A percentile compares a stretch with the other conserved stretches of the same genome.
phyloP scores from a whole-genome alignment of 108 stramenopile genomes.

The Nitzschia sp. region DNA sequence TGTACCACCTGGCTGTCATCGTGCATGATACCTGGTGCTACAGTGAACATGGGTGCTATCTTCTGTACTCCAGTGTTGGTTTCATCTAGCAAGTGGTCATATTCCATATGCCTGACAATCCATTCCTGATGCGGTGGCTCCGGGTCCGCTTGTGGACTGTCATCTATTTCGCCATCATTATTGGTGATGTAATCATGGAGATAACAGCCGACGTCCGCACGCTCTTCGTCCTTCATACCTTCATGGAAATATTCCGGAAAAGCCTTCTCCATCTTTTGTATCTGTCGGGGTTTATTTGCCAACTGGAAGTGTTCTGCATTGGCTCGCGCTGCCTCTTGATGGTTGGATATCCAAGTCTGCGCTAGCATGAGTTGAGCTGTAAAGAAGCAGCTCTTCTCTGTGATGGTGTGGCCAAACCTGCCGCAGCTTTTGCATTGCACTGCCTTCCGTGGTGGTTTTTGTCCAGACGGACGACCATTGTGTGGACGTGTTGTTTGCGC shows the following conservation, averaged over 20 bases:
- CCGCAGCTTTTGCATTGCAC: background rate
- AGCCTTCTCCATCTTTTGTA: background rate
- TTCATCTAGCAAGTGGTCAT: background rate
- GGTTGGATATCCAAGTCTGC: background rate
- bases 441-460: background rate
- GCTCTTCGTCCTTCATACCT: background rate
- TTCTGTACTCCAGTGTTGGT: background rate
- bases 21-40: background rate
- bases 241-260: background rate
- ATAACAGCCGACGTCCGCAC: background rate
- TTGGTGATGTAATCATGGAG: background rate
- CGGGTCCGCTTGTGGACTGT: background rate
- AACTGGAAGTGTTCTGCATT: background rate
- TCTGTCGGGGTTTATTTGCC: background rate
- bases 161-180: background rate
- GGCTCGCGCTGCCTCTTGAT: background rate
- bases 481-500: too few relatives aligned
- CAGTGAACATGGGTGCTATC: background rate
- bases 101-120: too few relatives aligned
- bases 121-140: background rate
- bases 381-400: background rate
- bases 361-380: background rate
- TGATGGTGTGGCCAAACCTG: background rate
- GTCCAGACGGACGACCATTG: too few relatives aligned
- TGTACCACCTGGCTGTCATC: background rate